Evolutionary conservation across 169 alveolate genomes (phyloP), one percentile per base, ranked within the genome.

Genomic region (Theileria luwenshuni): DNA sequence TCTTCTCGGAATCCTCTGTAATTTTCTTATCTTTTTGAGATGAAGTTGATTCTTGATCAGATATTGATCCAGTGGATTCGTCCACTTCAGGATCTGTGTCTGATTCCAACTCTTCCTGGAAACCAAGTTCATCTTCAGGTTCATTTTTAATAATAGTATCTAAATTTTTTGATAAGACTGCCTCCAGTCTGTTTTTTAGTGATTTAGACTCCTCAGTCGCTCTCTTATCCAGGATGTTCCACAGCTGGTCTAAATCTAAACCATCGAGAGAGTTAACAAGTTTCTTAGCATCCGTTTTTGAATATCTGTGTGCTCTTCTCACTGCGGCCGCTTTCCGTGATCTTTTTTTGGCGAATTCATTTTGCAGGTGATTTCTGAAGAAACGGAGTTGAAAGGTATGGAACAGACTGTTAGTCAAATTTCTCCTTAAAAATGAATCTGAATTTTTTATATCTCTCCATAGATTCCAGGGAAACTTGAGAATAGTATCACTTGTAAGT

Each of bases 271-370:
- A 60, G 13, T 59, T 47, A 3, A 25, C 51, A 25, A 70, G 54
- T 52, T 45, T 60, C 25, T 64, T 79, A 19, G 86, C 69, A 56
- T 79, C 77, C 17, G 33, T 3, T 45, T 63, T 79, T n/a, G 86
- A 54, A 27, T 59, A 64, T 0, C 64, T 56, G 17, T 65, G 25
- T 8, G 86, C 81, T 3, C 86, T 67, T 62, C 35, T 79, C 12
- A 79, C 74, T 25, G 86, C 81, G 28, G 86, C 74, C 70, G 68
- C 19, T 27, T 69, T 67, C 28, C 83, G 42, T 0, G 86, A 79
- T 13, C 86, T 64, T 32, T 69, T 79, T 38, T 79, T 79, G 15
- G 47, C 21, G 23, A 72, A 42, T 64, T 79, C 86, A 3, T 71
- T 70, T n/a, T 43, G 21, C 49, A 79, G 47, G 33, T 61, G 51